Conservation (phyloP, 1,284 basidiomycete species). For the Tilletia horrida region DNA sequence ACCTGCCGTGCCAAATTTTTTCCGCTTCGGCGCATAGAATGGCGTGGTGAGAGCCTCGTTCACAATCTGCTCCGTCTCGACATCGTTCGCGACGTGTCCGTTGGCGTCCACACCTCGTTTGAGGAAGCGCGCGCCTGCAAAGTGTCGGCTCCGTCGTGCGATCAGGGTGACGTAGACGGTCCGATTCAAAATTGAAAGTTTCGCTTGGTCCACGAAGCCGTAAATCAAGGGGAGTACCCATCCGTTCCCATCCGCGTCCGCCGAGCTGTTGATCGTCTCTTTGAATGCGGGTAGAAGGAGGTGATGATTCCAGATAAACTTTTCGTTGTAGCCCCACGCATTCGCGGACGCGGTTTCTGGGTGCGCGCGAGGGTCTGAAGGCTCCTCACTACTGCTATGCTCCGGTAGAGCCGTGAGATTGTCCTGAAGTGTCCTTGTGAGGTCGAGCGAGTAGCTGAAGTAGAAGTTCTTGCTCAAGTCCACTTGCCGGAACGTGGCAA, state of each 20-base stretch:
- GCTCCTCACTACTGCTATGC: background rate
- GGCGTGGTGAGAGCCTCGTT: constrained; percentile 79
- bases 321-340: constrained; percentile 70
- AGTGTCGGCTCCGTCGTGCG: constrained; percentile 87
- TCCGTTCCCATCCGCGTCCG: constrained; percentile 58
- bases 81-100: constrained; percentile 97
- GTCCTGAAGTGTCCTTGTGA: constrained; percentile 89
- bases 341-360: constrained; percentile 24
- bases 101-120: constrained; percentile 86
- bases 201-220: constrained; percentile 96
- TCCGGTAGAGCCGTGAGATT: constrained; percentile 69
- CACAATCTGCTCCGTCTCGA: constrained; percentile 98
- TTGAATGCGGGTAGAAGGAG: constrained; percentile 68
- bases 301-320: constrained; percentile 95
- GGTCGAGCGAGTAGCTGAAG: constrained; percentile 94
- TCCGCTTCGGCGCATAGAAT: constrained; percentile 44
- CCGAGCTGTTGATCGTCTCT: constrained; percentile 23
- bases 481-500: constrained; percentile 93
- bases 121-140: constrained; percentile 90
- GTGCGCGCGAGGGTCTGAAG: constrained; percentile 15
- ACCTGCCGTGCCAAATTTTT: background rate
- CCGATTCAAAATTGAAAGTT: constrained; percentile 83
- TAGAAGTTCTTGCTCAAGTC: constrained; percentile 99
- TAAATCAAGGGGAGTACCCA: constrained; percentile 93
- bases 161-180: constrained; percentile 91